A percentile compares a stretch with the other conserved stretches of the same genome.
phyloP scores from a whole-genome alignment of 1,139 yeast genomes.

The Debaryomyces fabryi region DNA sequence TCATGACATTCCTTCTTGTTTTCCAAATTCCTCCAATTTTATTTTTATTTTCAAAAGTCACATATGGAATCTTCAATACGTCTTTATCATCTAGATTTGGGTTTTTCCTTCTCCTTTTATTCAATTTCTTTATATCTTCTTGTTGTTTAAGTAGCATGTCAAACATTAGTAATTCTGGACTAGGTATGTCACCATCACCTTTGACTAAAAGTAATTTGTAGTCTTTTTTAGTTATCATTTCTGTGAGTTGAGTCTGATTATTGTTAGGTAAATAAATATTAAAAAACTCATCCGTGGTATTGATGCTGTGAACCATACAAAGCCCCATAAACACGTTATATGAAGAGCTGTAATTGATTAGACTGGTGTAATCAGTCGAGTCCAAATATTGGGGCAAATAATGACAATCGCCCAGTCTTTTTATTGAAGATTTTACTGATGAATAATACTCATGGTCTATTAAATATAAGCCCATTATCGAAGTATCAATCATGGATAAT shows the following conservation, averaged over 20 bases:
- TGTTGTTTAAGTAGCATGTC: slow-evolving; percentile 19
- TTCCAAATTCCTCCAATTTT: slow-evolving; percentile 65
- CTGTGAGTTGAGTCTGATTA: slow-evolving; percentile 15
- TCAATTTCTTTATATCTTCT: slow-evolving; percentile 14
- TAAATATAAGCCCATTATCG: slow-evolving; percentile 53
- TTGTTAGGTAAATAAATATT: slow-evolving; percentile 62
- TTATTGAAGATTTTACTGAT: slow-evolving; percentile 1
- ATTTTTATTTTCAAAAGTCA: slow-evolving; percentile 49
- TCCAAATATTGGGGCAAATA: slow-evolving; percentile 24
- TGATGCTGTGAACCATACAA: slow-evolving; percentile 66
- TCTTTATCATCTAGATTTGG: slow-evolving; percentile 14
- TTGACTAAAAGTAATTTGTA: slow-evolving; percentile 53
- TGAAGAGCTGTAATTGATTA: slow-evolving; percentile 17
- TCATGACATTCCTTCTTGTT: slow-evolving; percentile 62
- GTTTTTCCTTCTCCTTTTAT: slow-evolving; percentile 17
- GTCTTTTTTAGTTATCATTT: slow-evolving; percentile 20
- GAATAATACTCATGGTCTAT: slow-evolving; percentile 24
- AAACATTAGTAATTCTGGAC: slow-evolving; percentile 35
- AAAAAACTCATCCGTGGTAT: slow-evolving; percentile 38
- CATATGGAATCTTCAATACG: slow-evolving; percentile 44
- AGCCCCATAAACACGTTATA: slow-evolving; percentile 39
- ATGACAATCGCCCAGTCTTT: neutral
- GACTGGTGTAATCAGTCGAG: slow-evolving; percentile 17
- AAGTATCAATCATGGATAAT: slow-evolving; percentile 51
- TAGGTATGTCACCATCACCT: slow-evolving; percentile 62